Percentiles rank a stretch among this genome's conserved stretches.
These are phyloP conservation scores for Phaeoacremonium minimum DNA, from an alignment of 2,329 filamentous ascomycete species.

Conservation along the genomic window DNA sequence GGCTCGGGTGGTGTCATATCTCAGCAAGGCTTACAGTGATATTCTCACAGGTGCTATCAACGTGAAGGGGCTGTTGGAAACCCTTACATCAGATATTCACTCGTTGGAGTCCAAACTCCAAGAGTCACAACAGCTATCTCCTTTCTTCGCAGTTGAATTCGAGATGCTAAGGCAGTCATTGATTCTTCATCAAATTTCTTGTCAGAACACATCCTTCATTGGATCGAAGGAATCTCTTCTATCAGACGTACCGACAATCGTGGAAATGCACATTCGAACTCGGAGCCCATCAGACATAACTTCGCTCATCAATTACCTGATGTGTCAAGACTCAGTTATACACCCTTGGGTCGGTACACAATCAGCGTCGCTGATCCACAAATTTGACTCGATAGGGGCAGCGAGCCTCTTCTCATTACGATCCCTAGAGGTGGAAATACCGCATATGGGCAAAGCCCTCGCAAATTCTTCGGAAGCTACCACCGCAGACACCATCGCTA, in stretches of 20 bases:
- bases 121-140: constrained; percentile 31
- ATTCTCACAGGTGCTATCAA: constrained; percentile 40
- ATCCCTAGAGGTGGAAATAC: constrained; percentile 62
- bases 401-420: constrained; percentile 57
- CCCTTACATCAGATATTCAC: constrained; percentile 46
- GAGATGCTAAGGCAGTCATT: constrained; percentile 51
- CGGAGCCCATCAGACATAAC: constrained; percentile 32
- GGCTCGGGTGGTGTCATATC: constrained; percentile 46
- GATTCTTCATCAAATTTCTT: constrained; percentile 40
- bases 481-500: constrained; percentile 40
- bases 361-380: constrained; percentile 49
- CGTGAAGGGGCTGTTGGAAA: constrained; percentile 41
- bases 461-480: constrained; percentile 44
- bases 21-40: constrained; percentile 53
- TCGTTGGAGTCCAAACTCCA: constrained; percentile 43
- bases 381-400: constrained; percentile 43
- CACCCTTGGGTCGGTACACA: constrained; percentile 43
- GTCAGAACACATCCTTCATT: no score
- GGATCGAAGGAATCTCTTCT: no score
- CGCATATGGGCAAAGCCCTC: constrained; percentile 53
- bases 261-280: constrained; percentile 37
- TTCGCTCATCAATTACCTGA: constrained; percentile 43
- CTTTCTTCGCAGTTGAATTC: constrained; percentile 52
- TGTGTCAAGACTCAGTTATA: constrained; percentile 22
- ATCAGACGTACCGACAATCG: constrained; percentile 37